A percentile compares a stretch with the other conserved stretches of the same genome.
Evolutionary conservation across 2,329 filamentous ascomycete genomes (phyloP).

Genomic region (Calonectria honghensis): DNA sequence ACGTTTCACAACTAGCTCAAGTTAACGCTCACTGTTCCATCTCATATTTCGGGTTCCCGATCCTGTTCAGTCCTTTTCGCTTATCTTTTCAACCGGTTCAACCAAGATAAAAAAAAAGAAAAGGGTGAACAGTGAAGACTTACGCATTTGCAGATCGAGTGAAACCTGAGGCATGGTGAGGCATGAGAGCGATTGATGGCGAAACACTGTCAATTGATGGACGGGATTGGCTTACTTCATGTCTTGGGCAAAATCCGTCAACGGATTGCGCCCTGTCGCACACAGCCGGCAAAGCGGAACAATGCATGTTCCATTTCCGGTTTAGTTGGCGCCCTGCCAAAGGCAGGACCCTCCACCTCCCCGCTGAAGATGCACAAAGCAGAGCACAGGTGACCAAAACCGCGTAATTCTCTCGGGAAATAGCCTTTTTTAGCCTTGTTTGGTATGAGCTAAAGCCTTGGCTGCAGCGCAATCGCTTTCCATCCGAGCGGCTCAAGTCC

Average conservation of each 20-base stretch:
- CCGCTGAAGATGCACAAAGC: background rate
- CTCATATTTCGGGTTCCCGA: background rate
- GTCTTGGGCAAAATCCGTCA: conserved; percentile 2
- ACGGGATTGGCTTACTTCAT: background rate
- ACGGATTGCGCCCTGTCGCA: background rate
- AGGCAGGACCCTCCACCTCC: background rate
- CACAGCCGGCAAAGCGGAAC: conserved; percentile 10
- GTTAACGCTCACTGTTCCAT: background rate
- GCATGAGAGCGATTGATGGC: conserved; percentile 23
- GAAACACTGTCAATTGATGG: background rate
- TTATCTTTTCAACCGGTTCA: background rate
- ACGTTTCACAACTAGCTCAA: conserved; percentile 48
- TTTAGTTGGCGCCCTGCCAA: background rate
- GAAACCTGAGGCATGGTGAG: conserved; percentile 31
- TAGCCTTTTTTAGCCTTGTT: background rate
- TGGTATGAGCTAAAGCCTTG: background rate
- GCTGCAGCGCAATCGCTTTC: background rate
- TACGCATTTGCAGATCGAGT: conserved; percentile 48
- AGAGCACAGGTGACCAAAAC: background rate
- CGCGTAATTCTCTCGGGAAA: background rate
- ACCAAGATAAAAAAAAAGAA: background rate
- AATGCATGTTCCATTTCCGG: conserved; percentile 31
- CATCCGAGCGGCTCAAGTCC: background rate
- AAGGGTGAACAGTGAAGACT: conserved; percentile 7
- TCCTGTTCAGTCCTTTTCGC: background rate